Evolutionary conservation across 2,329 filamentous ascomycete species (phyloP).

Genomic region (Diplodia scrobiculata): DNA sequence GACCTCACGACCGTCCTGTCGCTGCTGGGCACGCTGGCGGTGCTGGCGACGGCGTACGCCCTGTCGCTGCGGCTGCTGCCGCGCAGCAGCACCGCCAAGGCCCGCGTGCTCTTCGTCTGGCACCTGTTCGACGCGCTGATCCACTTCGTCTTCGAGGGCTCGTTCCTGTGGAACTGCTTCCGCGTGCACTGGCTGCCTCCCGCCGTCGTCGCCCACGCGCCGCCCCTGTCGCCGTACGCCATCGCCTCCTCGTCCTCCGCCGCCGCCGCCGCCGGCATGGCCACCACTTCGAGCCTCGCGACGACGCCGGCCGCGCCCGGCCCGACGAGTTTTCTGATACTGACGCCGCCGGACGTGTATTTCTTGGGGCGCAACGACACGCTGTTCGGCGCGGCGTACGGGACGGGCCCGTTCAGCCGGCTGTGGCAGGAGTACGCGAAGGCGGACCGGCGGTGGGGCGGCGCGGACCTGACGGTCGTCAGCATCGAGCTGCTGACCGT

Average conservation of each 20-base stretch:
- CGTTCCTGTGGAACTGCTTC: constrained; percentile 93
- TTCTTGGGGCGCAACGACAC: constrained; percentile 59
- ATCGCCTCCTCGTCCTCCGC: constrained; percentile 31
- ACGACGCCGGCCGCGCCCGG: constrained; percentile 32
- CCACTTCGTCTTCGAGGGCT: constrained; percentile 87
- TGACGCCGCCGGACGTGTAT: constrained; percentile 52
- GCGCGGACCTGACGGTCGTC: constrained; percentile 61
- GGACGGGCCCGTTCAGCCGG: constrained; percentile 54
- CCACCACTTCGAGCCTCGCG: constrained; percentile 31
- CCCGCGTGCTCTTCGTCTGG: constrained; percentile 87
- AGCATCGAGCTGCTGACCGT: constrained; percentile 64
- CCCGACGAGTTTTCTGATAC: constrained; percentile 36
- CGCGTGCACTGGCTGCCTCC: constrained; percentile 60
- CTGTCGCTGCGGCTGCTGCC: constrained; percentile 57
- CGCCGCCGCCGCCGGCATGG: constrained; percentile 32
- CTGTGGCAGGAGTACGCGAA: constrained; percentile 69
- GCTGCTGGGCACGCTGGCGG: constrained; percentile 56
- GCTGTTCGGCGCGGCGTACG: constrained; percentile 63
- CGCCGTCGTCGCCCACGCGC: background rate
- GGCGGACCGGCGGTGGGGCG: constrained; percentile 63
- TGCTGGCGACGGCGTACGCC: constrained; percentile 57
- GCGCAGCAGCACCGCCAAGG: constrained; percentile 55
- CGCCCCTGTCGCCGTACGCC: constrained; percentile 13
- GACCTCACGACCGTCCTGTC: constrained; percentile 58
- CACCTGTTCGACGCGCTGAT: constrained; percentile 90